These are phyloP conservation scores for Adenanthera pavonina DNA, from an alignment of 306 rosid species.

Conservation along the genomic window DNA sequence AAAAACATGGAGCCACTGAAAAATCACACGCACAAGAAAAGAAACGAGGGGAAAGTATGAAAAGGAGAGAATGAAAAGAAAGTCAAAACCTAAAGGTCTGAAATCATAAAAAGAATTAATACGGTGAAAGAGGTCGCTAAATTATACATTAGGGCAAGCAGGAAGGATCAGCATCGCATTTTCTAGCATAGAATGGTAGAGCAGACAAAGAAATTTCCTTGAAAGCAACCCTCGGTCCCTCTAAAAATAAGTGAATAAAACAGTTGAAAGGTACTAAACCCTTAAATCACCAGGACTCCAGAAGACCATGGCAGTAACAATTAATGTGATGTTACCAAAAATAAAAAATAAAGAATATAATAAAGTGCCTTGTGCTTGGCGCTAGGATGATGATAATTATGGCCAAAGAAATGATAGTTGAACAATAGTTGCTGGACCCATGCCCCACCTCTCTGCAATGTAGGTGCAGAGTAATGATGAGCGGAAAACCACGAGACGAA, in stretches of 20 bases:
- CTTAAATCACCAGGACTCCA: neutral
- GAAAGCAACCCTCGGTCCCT: constrained; percentile 26
- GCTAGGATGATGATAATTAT: neutral
- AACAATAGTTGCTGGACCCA: neutral
- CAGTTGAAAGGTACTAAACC: neutral
- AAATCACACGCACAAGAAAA: neutral
- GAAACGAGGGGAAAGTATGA: neutral
- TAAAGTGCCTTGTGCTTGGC: constrained; percentile 16
- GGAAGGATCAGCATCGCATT: constrained; percentile 11
- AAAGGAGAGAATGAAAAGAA: constrained; percentile 15
- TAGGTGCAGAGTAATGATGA: constrained; percentile 25
- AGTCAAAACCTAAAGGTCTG: constrained; percentile 8
- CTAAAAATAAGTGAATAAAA: constrained; percentile 19
- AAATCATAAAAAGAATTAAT: neutral
- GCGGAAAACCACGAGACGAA: neutral
- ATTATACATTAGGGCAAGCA: neutral
- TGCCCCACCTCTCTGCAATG: constrained; percentile 18
- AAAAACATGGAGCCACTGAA: constrained; percentile 44
- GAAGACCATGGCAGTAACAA: neutral
- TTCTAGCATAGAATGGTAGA: constrained; percentile 6
- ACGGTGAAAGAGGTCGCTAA: constrained; percentile 9
- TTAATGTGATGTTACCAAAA: neutral
- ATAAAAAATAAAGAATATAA: neutral
- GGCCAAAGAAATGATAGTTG: constrained; percentile 1
- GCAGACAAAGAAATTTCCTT: constrained; percentile 2